Base-by-base conservation (phyloP, 73 alveolate genomes). In the Halteria grandinella region DNA sequence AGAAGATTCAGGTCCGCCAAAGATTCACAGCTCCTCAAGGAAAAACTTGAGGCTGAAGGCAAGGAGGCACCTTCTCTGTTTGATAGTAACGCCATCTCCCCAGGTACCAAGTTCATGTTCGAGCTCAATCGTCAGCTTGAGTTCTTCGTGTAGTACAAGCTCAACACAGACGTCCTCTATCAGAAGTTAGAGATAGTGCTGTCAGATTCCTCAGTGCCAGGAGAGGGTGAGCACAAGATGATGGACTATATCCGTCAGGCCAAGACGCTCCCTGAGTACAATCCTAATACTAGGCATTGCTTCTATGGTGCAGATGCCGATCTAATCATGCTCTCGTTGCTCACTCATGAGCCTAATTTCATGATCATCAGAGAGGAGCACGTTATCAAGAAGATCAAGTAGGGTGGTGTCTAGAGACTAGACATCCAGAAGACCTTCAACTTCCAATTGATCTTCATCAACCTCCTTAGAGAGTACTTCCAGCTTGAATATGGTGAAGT, bases 171-270 rank as follows among this genome's bases (percentile, higher is more conserved):
- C 69, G 92, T 90, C n/a, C 88, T 87, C 39, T 97, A 94, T 91
- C 54, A 77, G 21, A 73, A 90, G 69, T 90, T 95, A 39, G 90
- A 69, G 6, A 15, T 36, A 11, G 60, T 95, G 24, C 86, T 95
- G 69, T 76, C 98, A 18, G 99, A 97, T 21, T 84, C 96, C 48
- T 91, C 83, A 50, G 98, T 92, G 4, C 99, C 99, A 15, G 99
- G 99, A 32, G 99, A 97, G 85, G 99, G 99, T 28, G 99, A 97
- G 74, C 99, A 97, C 59, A 97, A 97, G 74, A 94, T 97, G 50
- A 83, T 97, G 92, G 96, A 93, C 62, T 94, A 87, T 79, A 90
- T 95, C 37, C 85, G 99, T 49, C 58, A 75, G 72, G 86, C 64
- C 74, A 74, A 89, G 75, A 32, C 48, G 36, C 55, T 89, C 43